A percentile compares a stretch with the other conserved stretches of the same genome.
Evolutionary conservation across 2,329 filamentous ascomycete genomes (phyloP).

Genomic region (Cercospora nicotianae): DNA sequence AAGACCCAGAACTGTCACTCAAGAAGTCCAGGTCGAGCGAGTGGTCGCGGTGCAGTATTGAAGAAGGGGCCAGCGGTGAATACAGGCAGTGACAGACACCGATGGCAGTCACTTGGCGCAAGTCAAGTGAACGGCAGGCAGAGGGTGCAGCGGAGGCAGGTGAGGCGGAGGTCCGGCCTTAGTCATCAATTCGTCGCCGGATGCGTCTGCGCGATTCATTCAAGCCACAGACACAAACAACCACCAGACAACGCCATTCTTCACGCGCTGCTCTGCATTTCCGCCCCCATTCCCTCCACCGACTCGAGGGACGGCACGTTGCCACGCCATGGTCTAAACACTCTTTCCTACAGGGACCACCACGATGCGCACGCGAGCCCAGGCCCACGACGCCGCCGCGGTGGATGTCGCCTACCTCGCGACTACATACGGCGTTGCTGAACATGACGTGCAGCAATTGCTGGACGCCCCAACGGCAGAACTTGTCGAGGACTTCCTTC

Average conservation of each 20-base stretch:
- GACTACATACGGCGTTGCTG: constrained; percentile 67
- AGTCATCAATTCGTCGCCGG: constrained; percentile 1
- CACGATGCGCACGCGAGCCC: constrained; percentile 51
- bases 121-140: not conserved
- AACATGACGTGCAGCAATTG: constrained; percentile 61
- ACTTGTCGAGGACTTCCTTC: constrained; percentile 72
- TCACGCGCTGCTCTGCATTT: not conserved
- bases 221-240: constrained; percentile 3
- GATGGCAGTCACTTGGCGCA: not conserved
- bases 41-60: not conserved
- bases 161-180: not conserved
- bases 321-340: constrained; percentile 22
- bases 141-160: not conserved
- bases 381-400: constrained; percentile 51
- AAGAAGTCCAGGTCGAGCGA: constrained; percentile 32
- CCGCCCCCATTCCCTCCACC: not conserved
- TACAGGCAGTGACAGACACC: not conserved
- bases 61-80: not conserved
- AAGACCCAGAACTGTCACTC: constrained; percentile 32
- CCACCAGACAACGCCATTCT: constrained; percentile 6
- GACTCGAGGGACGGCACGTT: not conserved
- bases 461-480: constrained; percentile 72
- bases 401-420: constrained; percentile 73
- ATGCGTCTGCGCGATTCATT: constrained; percentile 7
- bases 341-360: not conserved